Evolutionary conservation across 1,139 yeast genomes (phyloP).

Genomic region (Candida mesenterica): DNA sequence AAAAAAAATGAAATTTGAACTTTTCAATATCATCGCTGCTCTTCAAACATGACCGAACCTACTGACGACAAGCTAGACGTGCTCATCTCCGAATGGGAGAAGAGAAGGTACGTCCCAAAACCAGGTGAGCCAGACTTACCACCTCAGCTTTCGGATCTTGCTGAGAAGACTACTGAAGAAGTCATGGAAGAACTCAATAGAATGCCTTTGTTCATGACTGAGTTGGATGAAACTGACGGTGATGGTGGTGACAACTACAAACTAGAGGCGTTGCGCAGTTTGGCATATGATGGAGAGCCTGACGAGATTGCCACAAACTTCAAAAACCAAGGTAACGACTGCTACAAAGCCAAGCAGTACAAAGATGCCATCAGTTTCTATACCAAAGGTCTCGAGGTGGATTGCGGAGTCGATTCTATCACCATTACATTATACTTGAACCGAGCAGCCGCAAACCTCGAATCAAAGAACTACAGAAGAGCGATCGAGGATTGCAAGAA

Average conservation of each 20-base stretch:
- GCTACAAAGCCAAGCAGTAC: constrained; percentile 68
- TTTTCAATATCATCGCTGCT: too few species aligned
- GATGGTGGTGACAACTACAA: constrained; percentile 73
- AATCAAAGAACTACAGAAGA: constrained; percentile 75
- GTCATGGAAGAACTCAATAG: constrained; percentile 76
- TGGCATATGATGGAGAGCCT: constrained; percentile 96
- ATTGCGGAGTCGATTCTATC: constrained; percentile 51
- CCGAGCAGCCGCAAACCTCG: constrained; percentile 90
- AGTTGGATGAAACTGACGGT: constrained; percentile 74
- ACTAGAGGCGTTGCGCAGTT: constrained; percentile 83
- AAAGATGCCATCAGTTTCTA: constrained; percentile 76
- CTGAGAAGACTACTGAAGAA: constrained; percentile 70
- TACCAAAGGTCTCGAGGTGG: constrained; percentile 74
- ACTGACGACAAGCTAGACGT: constrained; percentile 15
- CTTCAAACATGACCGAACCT: constrained; percentile 5
- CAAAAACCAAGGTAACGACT: constrained; percentile 90
- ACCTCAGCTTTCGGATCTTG: constrained; percentile 71
- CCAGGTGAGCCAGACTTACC: constrained; percentile 82
- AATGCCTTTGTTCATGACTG: constrained; percentile 93
- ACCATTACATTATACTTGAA: constrained; percentile 69
- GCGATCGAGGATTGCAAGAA: constrained; percentile 85
- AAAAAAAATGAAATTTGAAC: too few species aligned
- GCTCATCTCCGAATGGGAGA: constrained; percentile 51
- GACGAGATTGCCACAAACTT: constrained; percentile 87
- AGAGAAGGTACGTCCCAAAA: constrained; percentile 59